Conservation (phyloP, 495 filamentous ascomycete species). For the Durotheca rogersii region DNA sequence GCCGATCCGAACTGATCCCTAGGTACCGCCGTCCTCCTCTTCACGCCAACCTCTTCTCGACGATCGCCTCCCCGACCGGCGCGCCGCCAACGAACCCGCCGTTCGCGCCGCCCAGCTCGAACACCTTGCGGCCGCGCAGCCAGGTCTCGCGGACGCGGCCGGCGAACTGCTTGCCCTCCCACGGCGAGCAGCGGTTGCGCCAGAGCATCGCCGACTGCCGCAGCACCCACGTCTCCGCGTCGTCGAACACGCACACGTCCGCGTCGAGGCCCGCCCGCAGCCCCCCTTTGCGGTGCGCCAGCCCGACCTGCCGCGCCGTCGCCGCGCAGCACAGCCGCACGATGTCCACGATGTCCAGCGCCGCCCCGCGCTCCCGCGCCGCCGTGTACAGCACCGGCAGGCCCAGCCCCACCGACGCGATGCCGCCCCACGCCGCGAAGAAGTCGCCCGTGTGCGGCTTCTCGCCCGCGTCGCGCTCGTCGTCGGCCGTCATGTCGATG, state of each 20-base stretch:
- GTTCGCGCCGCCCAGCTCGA: slow-evolving; percentile 49
- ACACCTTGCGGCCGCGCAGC: slow-evolving; percentile 78
- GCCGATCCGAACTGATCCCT: no score
- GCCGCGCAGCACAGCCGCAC: slow-evolving; percentile 82
- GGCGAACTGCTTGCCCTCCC: slow-evolving; percentile 77
- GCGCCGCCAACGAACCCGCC: slow-evolving; percentile 41
- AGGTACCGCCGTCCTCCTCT: no score
- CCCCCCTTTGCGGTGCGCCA: slow-evolving; percentile 80
- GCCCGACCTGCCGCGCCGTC: slow-evolving; percentile 87
- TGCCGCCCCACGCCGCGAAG: slow-evolving; percentile 94
- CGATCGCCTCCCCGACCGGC: slow-evolving; percentile 46
- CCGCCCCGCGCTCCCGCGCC: slow-evolving; percentile 54
- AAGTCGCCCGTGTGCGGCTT: slow-evolving; percentile 66
- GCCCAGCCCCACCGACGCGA: slow-evolving; percentile 89
- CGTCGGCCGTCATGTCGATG: slow-evolving; percentile 45
- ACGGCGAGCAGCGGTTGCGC: slow-evolving; percentile 92
- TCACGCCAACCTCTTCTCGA: slow-evolving; percentile 42
- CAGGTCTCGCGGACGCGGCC: slow-evolving; percentile 89
- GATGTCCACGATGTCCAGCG: slow-evolving; percentile 65
- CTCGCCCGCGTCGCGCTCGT: not conserved
- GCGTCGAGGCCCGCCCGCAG: slow-evolving; percentile 84
- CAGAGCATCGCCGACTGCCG: slow-evolving; percentile 73
- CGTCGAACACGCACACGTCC: slow-evolving; percentile 91
- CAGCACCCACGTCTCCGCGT: slow-evolving; percentile 73
- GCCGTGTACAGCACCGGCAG: slow-evolving; percentile 90